Base-by-base conservation (phyloP, 2,329 filamentous ascomycete species). In the Alternaria gaisen region DNA sequence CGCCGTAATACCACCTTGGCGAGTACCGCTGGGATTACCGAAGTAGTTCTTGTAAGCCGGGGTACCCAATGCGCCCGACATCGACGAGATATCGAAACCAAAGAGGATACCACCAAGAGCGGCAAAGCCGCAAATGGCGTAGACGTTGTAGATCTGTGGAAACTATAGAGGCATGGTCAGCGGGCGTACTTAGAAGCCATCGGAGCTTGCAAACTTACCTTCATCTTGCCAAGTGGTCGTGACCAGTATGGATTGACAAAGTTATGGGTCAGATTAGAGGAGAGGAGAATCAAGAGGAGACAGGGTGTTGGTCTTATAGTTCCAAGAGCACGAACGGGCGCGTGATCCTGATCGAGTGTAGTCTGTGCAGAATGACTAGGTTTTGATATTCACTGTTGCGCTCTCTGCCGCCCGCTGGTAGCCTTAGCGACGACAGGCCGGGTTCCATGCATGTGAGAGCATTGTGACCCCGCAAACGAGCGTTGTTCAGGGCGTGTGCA, bases 101-200 rank as follows among this genome's bases (percentile, higher is more conserved):
- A 80, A 79, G 12, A 80, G 69, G 3, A 66, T 76, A 56, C 78
- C 78, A 36, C 77, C 87, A 64, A 89, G 86, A 71, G 87, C 85
- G 72, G 87, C 87, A 71, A 89, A 88, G 61, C 79, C 80, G 75
- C 87, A 89, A 64, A 88, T 65, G 32, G 60, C 60, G 40, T 63
- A 63, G 9, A 63, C 60, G 11, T 50, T 88, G 61, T 78, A 78
- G 65, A 78, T 73, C 30, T 88, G 63, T 75, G 78, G 69, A 74
- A 76, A 16, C 73, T 77, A 65, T 70, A 51, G 41, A 38, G 30
- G 5, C 20, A 16, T 26, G n/a, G 24, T 60, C 6, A 42, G 50
- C 41, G 24, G 16, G 40, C 22, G 24, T 32, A 36, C 6, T 41
- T 6, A 22, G 12, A 22, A 38, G 32, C 20, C 55, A 46, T 40